phyloP scores from a whole-genome alignment of 306 rosid species.

The Benincasa hispida region DNA sequence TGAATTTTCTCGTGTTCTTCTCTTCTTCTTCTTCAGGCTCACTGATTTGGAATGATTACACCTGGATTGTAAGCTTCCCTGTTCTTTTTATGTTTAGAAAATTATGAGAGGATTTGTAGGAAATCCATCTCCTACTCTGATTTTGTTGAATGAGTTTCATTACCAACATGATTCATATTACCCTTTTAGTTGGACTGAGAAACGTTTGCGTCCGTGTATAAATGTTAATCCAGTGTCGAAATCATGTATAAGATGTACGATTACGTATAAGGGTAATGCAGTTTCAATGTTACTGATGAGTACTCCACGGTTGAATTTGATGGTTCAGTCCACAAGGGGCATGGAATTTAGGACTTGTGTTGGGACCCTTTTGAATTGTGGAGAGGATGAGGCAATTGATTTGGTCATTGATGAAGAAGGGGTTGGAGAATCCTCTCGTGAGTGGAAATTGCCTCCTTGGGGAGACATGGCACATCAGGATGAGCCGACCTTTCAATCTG shows the following conservation, averaged over 20 bases:
- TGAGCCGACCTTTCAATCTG: conserved; percentile 13
- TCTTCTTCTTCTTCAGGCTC: background rate
- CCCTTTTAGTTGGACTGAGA: conserved; percentile 13
- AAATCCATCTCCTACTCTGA: conserved; percentile 5
- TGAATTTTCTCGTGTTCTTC: background rate
- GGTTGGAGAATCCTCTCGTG: conserved; percentile 17
- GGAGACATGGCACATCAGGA: conserved; percentile 22
- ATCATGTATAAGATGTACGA: conserved; percentile 1
- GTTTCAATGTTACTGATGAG: conserved; percentile 25
- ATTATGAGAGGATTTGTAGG: conserved; percentile 12
- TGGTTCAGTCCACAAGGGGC: conserved; percentile 20
- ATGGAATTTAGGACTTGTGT: conserved; percentile 15
- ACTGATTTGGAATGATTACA: background rate
- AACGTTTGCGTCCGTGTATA: conserved; percentile 4
- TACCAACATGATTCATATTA: conserved; percentile 19
- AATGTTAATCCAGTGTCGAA: conserved; percentile 5
- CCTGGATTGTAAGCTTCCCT: background rate
- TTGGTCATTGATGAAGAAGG: conserved; percentile 11
- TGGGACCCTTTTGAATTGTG: conserved; percentile 21
- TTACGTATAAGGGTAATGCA: background rate
- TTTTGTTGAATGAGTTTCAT: conserved; percentile 23
- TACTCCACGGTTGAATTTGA: conserved; percentile 6
- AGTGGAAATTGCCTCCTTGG: conserved; percentile 32
- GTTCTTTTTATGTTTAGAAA: background rate
- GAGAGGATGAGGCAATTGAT: conserved; percentile 14